A percentile compares a stretch with the other conserved stretches of the same genome.
Evolutionary conservation across 2,329 filamentous ascomycete species (phyloP).

Genomic region (Dactylellina sp.): DNA sequence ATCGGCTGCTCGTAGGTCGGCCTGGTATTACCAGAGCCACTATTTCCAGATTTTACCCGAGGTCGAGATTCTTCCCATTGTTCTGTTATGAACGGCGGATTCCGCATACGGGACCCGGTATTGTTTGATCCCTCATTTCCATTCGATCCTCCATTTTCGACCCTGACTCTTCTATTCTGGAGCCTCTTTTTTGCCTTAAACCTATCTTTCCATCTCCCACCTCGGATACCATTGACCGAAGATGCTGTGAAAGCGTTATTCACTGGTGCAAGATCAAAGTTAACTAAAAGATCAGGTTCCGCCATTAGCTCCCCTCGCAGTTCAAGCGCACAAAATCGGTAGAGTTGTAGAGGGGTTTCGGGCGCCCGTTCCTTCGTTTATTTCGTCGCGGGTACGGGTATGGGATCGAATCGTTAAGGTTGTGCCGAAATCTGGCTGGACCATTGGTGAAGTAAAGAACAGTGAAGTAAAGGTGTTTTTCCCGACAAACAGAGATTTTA

Average conservation of each 20-base stretch:
- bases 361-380: too few relatives aligned
- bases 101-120: constrained; percentile 15
- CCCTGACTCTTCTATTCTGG: constrained; percentile 69
- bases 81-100: constrained; percentile 55
- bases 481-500: too few relatives aligned
- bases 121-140: constrained; percentile 51
- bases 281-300: constrained; percentile 93
- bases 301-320: constrained; percentile 73
- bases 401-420: too few relatives aligned
- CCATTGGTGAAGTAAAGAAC: too few relatives aligned
- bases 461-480: too few relatives aligned
- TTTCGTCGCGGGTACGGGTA: too few relatives aligned
- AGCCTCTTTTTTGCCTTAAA: constrained; percentile 80
- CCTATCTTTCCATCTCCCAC: constrained; percentile 92
- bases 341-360: too few relatives aligned
- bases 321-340: background rate
- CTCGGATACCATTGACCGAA: constrained; percentile 73
- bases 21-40: constrained; percentile 57
- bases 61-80: constrained; percentile 60
- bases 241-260: constrained; percentile 72
- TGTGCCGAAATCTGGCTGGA: too few relatives aligned
- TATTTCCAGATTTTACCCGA: constrained; percentile 63
- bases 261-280: constrained; percentile 80
- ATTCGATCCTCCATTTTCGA: constrained; percentile 61
- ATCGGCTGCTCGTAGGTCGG: constrained; percentile 65